Evolutionary conservation across 768 basidiomycete species (phyloP), one percentile per base, ranked within the genome.

Genomic region (Russula virescens): DNA sequence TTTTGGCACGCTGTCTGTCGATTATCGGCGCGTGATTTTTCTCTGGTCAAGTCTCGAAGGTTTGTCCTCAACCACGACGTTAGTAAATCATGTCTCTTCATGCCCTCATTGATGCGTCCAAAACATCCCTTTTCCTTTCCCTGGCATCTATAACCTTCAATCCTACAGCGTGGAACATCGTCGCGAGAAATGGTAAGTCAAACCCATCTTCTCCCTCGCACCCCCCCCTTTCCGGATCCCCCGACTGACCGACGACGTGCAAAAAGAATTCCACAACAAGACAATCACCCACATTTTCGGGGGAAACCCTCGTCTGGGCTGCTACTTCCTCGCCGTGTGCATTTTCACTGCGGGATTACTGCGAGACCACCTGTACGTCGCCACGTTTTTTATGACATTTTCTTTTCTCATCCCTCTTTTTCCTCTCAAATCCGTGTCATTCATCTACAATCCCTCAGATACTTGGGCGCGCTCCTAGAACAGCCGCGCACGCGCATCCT

Each of bases 121-220:
- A 91, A 68, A 71, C 75, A 7, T 90, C 90, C 23, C 72, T 98
- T 45, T 81, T 80, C 69, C 56, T 89, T 19, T 83, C 84, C 0
- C 64, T 94, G n/a, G 74, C 81, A 5, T 73, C 88, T 62, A 91
- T 96, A 53, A 71, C 84, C 2, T 98, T 98, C 78, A 98, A 98
- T 69, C 96, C 96, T 0, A 85, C 86, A 1, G 94, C 88, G 62
- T 99, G 96, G 96, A 99, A 99, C 74, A 85, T 94, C 65, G 85
- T 95, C 31, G 96, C 96, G 26, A 87, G 86, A 60, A 93, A 95
- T 76, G 94, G 94, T 94, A 65, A 53, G 84, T 13, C 38, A 31
- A 8, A 8, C 31, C 38, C 38, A 13, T 40, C 11, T 10, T 2
- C 38, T 40, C 38, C 6, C 38, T 16, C 38, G 14, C 38, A 7